These are phyloP conservation scores for Boletus coccyginus DNA, from an alignment of 768 basidiomycete species.

Conservation along the genomic window DNA sequence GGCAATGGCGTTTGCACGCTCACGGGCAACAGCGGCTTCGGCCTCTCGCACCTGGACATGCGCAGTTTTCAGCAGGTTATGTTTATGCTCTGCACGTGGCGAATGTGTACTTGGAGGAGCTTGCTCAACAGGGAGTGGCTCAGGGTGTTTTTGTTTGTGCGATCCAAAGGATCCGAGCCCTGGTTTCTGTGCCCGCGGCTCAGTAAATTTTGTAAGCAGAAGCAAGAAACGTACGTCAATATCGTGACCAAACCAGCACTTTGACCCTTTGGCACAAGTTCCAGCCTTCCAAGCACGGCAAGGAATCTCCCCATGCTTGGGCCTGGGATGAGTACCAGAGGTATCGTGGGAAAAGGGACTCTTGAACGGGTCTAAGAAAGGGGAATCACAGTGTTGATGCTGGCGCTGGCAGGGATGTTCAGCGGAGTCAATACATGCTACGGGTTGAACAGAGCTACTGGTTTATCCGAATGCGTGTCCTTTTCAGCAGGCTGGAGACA, in stretches of 20 bases:
- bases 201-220: not conserved
- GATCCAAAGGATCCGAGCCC: not conserved
- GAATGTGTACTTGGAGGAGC: not conserved
- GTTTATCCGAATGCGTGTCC: not conserved
- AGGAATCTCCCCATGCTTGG: constrained; percentile 20
- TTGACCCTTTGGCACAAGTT: constrained; percentile 34
- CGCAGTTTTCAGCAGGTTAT: not conserved
- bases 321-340: constrained; percentile 18
- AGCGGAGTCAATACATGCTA: not conserved
- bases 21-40: constrained; percentile 15
- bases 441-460: not conserved
- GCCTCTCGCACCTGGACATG: constrained; percentile 7
- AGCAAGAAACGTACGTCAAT: constrained; percentile 25
- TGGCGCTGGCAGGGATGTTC: not conserved
- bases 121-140: not conserved
- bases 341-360: not conserved
- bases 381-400: not conserved
- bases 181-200: constrained; percentile 8
- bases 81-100: not conserved
- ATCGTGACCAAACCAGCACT: constrained; percentile 36
- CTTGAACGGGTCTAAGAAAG: not conserved
- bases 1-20: constrained; percentile 8
- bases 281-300: constrained; percentile 38
- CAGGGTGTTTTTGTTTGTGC: not conserved
- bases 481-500: not conserved